Evolutionary conservation across 2,329 filamentous ascomycete species (phyloP).

Genomic region (Aureobasidium lini): DNA sequence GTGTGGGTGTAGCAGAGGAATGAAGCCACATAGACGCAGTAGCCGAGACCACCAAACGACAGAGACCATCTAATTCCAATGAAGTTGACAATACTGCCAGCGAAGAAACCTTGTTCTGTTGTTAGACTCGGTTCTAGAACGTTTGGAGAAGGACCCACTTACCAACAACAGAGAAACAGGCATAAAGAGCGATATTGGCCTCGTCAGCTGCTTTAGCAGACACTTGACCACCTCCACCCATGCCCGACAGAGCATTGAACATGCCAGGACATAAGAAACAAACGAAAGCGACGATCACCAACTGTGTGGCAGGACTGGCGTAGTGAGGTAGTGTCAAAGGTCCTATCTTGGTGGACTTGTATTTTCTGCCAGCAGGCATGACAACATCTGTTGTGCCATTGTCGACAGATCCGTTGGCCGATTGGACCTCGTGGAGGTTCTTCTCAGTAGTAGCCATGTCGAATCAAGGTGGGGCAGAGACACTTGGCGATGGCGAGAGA

Average conservation of each 20-base stretch:
- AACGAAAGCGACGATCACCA: conserved; percentile 43
- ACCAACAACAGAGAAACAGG: conserved; percentile 58
- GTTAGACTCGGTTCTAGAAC: not conserved
- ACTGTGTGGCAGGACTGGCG: conserved; percentile 42
- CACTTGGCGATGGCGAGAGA: not conserved
- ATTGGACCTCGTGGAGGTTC: conserved; percentile 16
- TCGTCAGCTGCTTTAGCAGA: conserved; percentile 49
- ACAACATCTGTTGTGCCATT: conserved; percentile 19
- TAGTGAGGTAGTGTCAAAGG: conserved; percentile 40
- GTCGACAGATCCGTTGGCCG: conserved; percentile 15
- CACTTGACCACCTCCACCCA: conserved; percentile 44
- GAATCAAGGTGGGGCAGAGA: not conserved
- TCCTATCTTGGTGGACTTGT: conserved; percentile 35
- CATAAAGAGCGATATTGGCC: conserved; percentile 64
- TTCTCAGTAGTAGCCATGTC: conserved; percentile 16
- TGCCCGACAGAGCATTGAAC: conserved; percentile 46
- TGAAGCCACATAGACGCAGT: conserved; percentile 64
- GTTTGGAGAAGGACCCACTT: not conserved
- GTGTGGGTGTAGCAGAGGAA: conserved; percentile 67
- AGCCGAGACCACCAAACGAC: conserved; percentile 66
- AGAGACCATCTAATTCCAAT: conserved; percentile 63
- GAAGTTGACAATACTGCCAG: conserved; percentile 67
- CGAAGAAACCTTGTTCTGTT: conserved; percentile 43
- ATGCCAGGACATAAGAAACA: conserved; percentile 49
- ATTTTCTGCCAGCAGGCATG: conserved; percentile 41